Base-by-base conservation (phyloP, 148 eudicot species). In the Tetragonia tetragonoides region DNA sequence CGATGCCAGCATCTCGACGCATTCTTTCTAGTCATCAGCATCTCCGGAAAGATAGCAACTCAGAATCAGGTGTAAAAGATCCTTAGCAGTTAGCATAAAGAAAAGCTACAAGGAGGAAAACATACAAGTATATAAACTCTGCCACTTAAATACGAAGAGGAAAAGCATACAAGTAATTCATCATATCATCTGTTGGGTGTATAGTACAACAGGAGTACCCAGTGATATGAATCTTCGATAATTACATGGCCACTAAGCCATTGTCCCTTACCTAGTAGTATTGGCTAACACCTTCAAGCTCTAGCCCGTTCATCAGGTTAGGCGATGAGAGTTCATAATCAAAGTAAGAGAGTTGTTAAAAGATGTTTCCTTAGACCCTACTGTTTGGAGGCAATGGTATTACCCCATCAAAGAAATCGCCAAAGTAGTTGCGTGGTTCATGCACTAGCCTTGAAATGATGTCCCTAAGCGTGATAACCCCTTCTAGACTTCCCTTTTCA, bases 381-480 rank as follows among this genome's bases (percentile, higher is more conserved):
- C 90, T 84, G 75, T 83, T 89, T 23, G 86, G 68, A 28, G 97
- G 97, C 80, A 87, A 79, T 67, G 97, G 94, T 83, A 92, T 68
- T 17, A 89, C 90, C 0, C 99, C 99, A 57, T 95, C 92, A 9
- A 95, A 95, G 94, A 95, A 95, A 72, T 95, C 99, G 2, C 99
- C 99, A 77, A 95, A 92, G 83, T 95, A 95, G 68, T 92, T 92
- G 9, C 78, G 91, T 44, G 99, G 97, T 73, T 95, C 99, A 51
- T 93, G 96, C 57, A 95, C 99, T 3, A 95, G 92, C 91, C 86
- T 95, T 7, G 99, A 95, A 73, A 95, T 95, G 68, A 95, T 95
- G 86, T 95, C 99, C 77, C 99, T 87, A 10, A 95, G 94, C 11
- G 99, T 89, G 77, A 95, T 88, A 12, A 92, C 90, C 42, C 99